These are phyloP conservation scores for Tolypocladium tropicale DNA, from an alignment of 2,329 filamentous ascomycete genomes.

Conservation along the genomic window DNA sequence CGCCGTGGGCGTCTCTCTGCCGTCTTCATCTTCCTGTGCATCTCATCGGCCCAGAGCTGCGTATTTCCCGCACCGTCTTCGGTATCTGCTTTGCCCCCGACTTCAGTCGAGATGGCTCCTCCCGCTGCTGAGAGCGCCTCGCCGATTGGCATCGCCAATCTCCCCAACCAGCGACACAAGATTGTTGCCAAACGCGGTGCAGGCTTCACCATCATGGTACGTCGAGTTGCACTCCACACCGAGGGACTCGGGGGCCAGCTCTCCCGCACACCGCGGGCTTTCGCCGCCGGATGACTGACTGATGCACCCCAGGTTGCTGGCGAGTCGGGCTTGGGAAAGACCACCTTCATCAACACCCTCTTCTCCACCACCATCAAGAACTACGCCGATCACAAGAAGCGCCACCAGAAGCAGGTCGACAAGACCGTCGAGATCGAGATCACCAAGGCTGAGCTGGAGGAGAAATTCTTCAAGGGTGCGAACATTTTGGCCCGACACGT, in stretches of 20 bases:
- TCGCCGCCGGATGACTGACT: neutral
- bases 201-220: conserved; percentile 98
- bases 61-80: neutral
- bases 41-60: conserved; percentile 1
- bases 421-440: conserved; percentile 99
- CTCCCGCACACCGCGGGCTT: neutral
- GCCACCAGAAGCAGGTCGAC: conserved; percentile 98
- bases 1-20: conserved; percentile 3
- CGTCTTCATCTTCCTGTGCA: conserved; percentile 3
- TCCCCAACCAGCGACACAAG: conserved; percentile 66
- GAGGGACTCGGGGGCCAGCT: neutral
- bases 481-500: neutral
- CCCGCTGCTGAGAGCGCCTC: conserved; percentile 50
- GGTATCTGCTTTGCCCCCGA: conserved; percentile 5
- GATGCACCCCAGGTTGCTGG: conserved; percentile 66
- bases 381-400: conserved; percentile 99
- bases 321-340: conserved; percentile 97
- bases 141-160: conserved; percentile 65
- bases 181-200: conserved; percentile 79
- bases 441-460: conserved; percentile 97
- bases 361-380: conserved; percentile 99
- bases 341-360: conserved; percentile 99
- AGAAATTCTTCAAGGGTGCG: conserved; percentile 99
- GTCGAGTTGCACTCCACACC: conserved; percentile 11
- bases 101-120: conserved; percentile 41